A percentile compares a stretch with the other conserved stretches of the same genome.
Conservation (phyloP, 2,329 filamentous ascomycete species). For the Lachnum nothofagi region DNA sequence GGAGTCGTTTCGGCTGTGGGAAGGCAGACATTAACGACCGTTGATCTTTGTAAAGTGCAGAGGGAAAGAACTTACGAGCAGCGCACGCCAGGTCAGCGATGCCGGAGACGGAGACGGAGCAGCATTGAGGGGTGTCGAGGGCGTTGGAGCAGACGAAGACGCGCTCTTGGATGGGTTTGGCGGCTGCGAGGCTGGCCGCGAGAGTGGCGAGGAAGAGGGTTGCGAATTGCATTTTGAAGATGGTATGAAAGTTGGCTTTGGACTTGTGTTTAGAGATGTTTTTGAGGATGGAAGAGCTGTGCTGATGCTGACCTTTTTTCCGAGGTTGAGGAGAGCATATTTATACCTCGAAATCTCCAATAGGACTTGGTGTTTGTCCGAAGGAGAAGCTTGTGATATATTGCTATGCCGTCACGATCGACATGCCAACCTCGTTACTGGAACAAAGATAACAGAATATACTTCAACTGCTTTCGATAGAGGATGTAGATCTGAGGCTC, state of each 20-base stretch:
- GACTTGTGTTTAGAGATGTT: background rate
- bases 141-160: constrained; percentile 39
- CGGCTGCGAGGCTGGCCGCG: constrained; percentile 14
- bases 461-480: background rate
- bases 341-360: background rate
- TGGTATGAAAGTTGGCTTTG: background rate
- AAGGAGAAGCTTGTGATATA: background rate
- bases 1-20: constrained; percentile 33
- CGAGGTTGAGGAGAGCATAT: background rate
- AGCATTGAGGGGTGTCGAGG: constrained; percentile 45
- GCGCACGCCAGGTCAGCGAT: constrained; percentile 51
- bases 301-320: background rate
- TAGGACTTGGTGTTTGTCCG: background rate
- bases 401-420: background rate
- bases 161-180: constrained; percentile 32
- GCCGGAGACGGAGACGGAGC: constrained; percentile 55
- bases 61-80: constrained; percentile 39
- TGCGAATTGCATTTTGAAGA: constrained; percentile 9
- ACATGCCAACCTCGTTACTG: background rate
- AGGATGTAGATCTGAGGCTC: background rate
- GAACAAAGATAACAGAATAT: too few species aligned
- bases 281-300: background rate
- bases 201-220: constrained; percentile 4
- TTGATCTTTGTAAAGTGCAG: background rate
- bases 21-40: too few species aligned